phyloP scores from a whole-genome alignment of 768 basidiomycete species.

The Dioszegia hungarica region DNA sequence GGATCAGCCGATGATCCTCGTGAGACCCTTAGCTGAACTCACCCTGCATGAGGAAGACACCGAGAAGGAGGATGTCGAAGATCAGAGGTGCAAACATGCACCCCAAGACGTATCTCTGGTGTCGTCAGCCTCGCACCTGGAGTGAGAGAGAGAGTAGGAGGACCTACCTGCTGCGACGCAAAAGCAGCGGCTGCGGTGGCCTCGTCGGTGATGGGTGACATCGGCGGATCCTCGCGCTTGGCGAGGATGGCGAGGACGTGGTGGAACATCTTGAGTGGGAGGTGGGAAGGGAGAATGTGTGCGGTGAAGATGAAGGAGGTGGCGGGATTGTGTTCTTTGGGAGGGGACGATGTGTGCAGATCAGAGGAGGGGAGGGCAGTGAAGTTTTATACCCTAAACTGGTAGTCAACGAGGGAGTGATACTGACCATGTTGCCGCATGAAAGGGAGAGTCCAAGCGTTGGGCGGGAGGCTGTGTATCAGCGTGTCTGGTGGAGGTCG shows the following conservation, averaged over 20 bases:
- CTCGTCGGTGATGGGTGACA: not conserved
- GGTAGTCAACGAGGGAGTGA: no score
- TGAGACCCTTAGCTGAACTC: not conserved
- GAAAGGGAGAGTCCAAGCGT: no score
- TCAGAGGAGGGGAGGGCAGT: no score
- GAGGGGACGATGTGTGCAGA: no score
- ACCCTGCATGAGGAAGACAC: slow-evolving; percentile 10
- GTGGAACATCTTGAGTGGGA: not conserved
- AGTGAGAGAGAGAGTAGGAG: not conserved
- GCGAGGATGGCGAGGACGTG: not conserved
- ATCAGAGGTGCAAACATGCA: slow-evolving; percentile 7
- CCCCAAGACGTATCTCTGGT: slow-evolving; percentile 1
- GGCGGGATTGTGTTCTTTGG: no score
- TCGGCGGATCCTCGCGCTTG: not conserved
- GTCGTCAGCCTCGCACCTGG: not conserved
- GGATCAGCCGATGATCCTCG: not conserved
- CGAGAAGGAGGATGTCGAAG: not conserved
- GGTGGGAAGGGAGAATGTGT: no score
- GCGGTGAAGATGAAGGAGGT: no score
- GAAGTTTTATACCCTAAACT: no score
- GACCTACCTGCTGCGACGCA: not conserved
- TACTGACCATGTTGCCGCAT: no score
- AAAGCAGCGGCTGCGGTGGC: not conserved
- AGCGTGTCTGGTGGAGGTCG: no score
- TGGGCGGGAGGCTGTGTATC: no score